Base-by-base conservation (phyloP, 2,329 filamentous ascomycete genomes). In the Penicillium sp. region DNA sequence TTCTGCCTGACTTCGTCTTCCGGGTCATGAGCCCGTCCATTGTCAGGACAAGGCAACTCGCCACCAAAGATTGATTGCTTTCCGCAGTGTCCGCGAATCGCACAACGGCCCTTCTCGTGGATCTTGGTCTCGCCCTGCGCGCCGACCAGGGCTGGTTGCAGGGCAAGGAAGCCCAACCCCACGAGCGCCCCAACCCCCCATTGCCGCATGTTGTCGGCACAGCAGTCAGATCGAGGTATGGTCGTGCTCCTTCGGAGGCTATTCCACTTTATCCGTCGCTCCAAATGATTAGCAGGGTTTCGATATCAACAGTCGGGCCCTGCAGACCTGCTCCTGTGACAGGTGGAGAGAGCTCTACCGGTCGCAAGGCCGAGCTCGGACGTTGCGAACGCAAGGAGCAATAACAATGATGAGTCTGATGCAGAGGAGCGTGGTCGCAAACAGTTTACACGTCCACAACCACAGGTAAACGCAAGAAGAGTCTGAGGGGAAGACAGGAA, bases 1-100 rank as follows among this genome's bases (percentile, higher is more conserved):
- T 94, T 88, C 69, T 89, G 82, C 61, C 92, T 87, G 59, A 91
- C 82, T 56, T 86, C 84, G 7, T 85, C 83, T 22, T 89, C 86
- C 1, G 94, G 94, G 36, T 89, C 84, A 63, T 87, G 81, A 37
- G 95, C 95, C 37, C 88, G 80, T 4, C 83, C 92, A 73, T 99
- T 99, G 78, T 99, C 94, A 14, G 93, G 87, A 73, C 95, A 99
- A 4, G 95, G 95, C 60, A 98, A 82, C 66, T 96, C 87, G 58
- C 91, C 89, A 56, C 92, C 91, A 70, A 98, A 98, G 74, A 95
- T 89, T 63, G 89, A 89, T 77, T 94, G 89, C 76, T 92, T 93
- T 50, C 95, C 95, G 73, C 95, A 99, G 63, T 96, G 89, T 7
- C 92, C 92, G 51, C 94, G 87, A 62, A 98, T 91, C 1, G 94